Conservation (phyloP, 129 eudicot genomes). For the Heracleum sosnowskyi region DNA sequence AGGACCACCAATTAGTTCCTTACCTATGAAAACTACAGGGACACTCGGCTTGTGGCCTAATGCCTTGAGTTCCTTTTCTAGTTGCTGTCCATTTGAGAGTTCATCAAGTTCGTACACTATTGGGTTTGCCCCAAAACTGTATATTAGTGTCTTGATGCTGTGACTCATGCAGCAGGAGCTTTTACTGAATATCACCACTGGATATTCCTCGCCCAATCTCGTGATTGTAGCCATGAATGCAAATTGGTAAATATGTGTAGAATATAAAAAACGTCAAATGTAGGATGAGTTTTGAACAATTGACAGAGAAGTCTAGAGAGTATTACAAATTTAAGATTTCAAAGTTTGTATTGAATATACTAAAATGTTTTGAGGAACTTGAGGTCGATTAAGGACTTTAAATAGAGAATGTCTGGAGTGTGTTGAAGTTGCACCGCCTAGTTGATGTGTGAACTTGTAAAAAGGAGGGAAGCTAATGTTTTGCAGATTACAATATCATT, state of each 20-base stretch:
- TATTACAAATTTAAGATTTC: not conserved
- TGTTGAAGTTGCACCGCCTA: not conserved
- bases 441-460: not conserved
- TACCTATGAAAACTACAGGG: conserved; percentile 21
- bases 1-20: conserved; percentile 50
- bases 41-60: conserved; percentile 44
- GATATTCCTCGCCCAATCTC: conserved; percentile 34
- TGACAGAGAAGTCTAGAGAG: not conserved
- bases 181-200: conserved; percentile 63
- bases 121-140: conserved; percentile 69
- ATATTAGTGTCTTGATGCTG: conserved; percentile 53
- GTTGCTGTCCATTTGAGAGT: conserved; percentile 39
- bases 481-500: conserved; percentile 1
- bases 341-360: not conserved
- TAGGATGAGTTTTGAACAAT: not conserved
- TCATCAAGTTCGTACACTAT: conserved; percentile 62
- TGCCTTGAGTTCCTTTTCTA: conserved; percentile 45
- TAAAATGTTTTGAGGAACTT: conserved; percentile 8
- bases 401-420: conserved; percentile 9
- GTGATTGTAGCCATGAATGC: conserved; percentile 35
- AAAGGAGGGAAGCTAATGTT: not conserved
- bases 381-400: conserved; percentile 10
- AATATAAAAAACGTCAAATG: not conserved
- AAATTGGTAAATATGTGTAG: not conserved
- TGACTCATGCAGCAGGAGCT: conserved; percentile 60